phyloP scores from a whole-genome alignment of 768 basidiomycete genomes.

The Auricularia auricula-judae region DNA sequence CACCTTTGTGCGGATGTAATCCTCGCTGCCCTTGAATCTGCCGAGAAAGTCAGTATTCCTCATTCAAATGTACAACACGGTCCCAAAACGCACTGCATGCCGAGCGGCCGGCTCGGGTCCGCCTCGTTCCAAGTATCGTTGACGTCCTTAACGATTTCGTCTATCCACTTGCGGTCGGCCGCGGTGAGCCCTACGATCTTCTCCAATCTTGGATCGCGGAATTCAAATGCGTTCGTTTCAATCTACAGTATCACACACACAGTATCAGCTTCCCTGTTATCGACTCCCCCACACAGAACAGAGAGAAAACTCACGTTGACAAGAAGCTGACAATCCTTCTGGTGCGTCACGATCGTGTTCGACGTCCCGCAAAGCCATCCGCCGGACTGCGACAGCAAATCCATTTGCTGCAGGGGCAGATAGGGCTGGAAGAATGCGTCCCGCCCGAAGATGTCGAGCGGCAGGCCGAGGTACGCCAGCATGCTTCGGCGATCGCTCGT shows the following conservation, averaged over 20 bases:
- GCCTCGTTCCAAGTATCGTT: conserved; percentile 67
- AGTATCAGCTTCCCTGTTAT: no score
- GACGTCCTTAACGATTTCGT: conserved; percentile 81
- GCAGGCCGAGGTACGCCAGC: conserved; percentile 87
- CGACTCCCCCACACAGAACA: no score
- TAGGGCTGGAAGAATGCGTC: conserved; percentile 98
- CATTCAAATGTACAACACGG: no score
- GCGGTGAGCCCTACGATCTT: conserved; percentile 71
- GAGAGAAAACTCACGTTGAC: conserved; percentile 70
- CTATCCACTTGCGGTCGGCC: conserved; percentile 96
- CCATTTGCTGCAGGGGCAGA: conserved; percentile 88
- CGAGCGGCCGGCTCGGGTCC: conserved; percentile 42
- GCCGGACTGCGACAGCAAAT: conserved; percentile 65
- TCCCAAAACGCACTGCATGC: conserved; percentile 48
- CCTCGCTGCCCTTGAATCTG: conserved; percentile 94
- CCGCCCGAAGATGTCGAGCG: conserved; percentile 88
- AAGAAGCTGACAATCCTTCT: conserved; percentile 81
- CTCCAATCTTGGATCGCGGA: conserved; percentile 73
- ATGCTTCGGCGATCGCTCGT: conserved; percentile 89
- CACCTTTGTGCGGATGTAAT: conserved; percentile 72
- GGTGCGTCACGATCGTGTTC: conserved; percentile 89
- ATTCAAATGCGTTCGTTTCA: conserved; percentile 79
- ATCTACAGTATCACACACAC: conserved; percentile 47
- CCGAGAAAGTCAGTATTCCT: no score
- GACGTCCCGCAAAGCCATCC: conserved; percentile 94